Evolutionary conservation across 2,329 filamentous ascomycete genomes (phyloP).

Genomic region (Calonectria pauciramosa): DNA sequence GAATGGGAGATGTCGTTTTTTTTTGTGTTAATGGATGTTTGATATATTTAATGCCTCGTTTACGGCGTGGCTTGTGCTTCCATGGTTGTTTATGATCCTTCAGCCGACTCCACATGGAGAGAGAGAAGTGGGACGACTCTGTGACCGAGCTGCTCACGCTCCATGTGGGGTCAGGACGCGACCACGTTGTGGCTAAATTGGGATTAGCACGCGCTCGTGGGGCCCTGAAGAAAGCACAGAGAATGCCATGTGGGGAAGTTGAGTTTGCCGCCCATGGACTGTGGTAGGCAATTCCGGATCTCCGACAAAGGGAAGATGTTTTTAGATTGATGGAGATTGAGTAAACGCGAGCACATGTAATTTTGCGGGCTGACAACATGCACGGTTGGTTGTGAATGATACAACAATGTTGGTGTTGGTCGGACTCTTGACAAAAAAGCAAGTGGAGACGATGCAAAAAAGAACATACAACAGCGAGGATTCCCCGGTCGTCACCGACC

Average conservation of each 20-base stretch:
- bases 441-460: not conserved
- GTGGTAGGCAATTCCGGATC: not conserved
- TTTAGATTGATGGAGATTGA: not conserved
- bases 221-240: not conserved
- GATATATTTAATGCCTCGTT: slow-evolving; percentile 10
- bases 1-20: not conserved
- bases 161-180: not conserved
- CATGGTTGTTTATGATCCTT: not conserved
- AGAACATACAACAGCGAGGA: not conserved
- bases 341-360: not conserved
- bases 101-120: not conserved
- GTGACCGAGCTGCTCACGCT: not conserved
- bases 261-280: not conserved
- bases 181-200: not conserved
- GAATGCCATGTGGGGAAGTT: not conserved
- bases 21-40: not conserved
- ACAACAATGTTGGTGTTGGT: too few relatives aligned
- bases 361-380: not conserved
- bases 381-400: not conserved
- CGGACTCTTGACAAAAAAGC: not conserved
- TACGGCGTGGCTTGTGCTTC: not conserved
- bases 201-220: not conserved
- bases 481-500: not conserved
- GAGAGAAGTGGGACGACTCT: not conserved
- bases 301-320: not conserved